Percentiles rank a stretch among this genome's conserved stretches.
These are phyloP conservation scores for Diatrype stigma DNA, from an alignment of 2,329 filamentous ascomycete species.

Conservation along the genomic window DNA sequence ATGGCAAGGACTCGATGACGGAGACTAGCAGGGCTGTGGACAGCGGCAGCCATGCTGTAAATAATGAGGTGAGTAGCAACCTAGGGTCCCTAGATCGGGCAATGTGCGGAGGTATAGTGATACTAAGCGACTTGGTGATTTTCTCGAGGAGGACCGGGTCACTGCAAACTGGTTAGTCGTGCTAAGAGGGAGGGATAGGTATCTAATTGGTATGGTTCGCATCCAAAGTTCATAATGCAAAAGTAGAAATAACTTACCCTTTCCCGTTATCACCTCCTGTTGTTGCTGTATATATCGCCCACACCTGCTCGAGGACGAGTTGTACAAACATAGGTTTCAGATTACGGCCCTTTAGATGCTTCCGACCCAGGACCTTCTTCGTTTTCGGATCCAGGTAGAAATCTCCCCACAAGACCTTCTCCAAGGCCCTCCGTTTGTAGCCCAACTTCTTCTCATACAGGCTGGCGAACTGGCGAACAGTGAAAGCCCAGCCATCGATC, in stretches of 20 bases:
- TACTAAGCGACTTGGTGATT: slow-evolving; percentile 85
- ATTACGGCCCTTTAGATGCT: slow-evolving; percentile 86
- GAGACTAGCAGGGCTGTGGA: slow-evolving; percentile 92
- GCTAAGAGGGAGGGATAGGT: slow-evolving; percentile 21
- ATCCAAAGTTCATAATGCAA: no score
- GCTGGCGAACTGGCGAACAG: slow-evolving; percentile 85
- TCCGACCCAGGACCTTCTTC: slow-evolving; percentile 83
- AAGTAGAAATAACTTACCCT: slow-evolving; percentile 53
- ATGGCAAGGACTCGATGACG: slow-evolving; percentile 87
- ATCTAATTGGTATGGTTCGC: slow-evolving; percentile 12
- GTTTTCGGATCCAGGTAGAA: slow-evolving; percentile 97
- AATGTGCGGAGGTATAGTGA: slow-evolving; percentile 81
- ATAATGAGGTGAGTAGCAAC: slow-evolving; percentile 79
- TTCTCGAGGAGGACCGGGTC: slow-evolving; percentile 83
- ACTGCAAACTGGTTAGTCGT: slow-evolving; percentile 36
- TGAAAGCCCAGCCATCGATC: slow-evolving; percentile 98
- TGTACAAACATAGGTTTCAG: slow-evolving; percentile 98
- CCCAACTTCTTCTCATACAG: slow-evolving; percentile 96
- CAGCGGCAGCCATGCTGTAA: slow-evolving; percentile 84
- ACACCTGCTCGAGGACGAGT: slow-evolving; percentile 89
- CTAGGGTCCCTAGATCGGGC: slow-evolving; percentile 79
- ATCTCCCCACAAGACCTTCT: slow-evolving; percentile 95
- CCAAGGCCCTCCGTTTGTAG: slow-evolving; percentile 80
- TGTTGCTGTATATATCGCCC: slow-evolving; percentile 92
- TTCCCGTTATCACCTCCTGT: slow-evolving; percentile 76